Evolutionary conservation across 2,329 filamentous ascomycete genomes (phyloP).

Genomic region (Verticillium longisporum): DNA sequence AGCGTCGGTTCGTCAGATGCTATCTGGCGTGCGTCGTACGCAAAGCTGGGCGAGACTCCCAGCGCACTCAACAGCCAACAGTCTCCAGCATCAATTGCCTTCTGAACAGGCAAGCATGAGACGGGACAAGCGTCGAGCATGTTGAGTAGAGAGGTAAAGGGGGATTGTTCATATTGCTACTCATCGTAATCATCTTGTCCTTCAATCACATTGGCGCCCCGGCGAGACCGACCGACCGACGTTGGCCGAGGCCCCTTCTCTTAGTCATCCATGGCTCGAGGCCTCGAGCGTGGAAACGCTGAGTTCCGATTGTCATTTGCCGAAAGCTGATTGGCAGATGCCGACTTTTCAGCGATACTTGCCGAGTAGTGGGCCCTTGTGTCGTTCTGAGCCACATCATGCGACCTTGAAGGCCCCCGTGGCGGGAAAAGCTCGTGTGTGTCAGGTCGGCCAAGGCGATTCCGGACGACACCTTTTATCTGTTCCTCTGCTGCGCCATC

Average conservation of each 20-base stretch:
- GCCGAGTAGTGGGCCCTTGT: background rate
- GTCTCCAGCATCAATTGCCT: too few relatives aligned
- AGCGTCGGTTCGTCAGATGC: too few relatives aligned
- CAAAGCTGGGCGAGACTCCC: too few relatives aligned
- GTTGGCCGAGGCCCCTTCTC: background rate
- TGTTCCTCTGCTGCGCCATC: background rate
- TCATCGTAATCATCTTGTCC: too few relatives aligned
- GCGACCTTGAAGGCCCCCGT: background rate
- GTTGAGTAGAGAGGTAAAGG: too few relatives aligned
- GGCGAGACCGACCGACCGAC: background rate
- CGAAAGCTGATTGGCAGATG: background rate
- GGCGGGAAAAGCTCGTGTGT: conserved; percentile 3
- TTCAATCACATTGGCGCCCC: background rate
- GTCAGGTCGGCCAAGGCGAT: background rate
- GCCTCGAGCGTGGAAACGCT: background rate
- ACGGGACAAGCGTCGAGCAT: too few relatives aligned
- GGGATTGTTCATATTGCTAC: too few relatives aligned
- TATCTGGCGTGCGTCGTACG: too few relatives aligned
- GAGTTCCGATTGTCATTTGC: background rate
- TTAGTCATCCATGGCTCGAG: background rate
- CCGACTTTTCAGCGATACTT: background rate
- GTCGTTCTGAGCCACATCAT: background rate
- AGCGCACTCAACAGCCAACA: too few relatives aligned
- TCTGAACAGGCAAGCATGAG: too few relatives aligned
- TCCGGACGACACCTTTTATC: background rate